phyloP scores from a whole-genome alignment of 1,284 basidiomycete genomes.

The Sanghuangporus baumii region DNA sequence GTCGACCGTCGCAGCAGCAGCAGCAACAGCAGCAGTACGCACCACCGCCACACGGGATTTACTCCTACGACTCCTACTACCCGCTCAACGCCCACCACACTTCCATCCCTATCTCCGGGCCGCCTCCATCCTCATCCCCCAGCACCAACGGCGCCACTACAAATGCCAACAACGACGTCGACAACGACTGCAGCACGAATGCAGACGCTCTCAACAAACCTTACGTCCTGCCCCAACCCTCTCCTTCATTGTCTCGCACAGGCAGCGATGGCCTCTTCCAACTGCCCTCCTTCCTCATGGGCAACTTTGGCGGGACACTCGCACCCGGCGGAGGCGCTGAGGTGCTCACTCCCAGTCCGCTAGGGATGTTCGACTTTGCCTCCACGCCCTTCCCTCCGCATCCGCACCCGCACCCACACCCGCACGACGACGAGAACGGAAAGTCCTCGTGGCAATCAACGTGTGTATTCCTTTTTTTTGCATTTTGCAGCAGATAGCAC shows the following conservation, averaged over 20 bases:
- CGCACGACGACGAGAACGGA: neutral
- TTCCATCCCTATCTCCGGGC: neutral
- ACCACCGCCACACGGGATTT: neutral
- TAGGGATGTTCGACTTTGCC: conserved; percentile 28
- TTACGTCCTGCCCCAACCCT: neutral
- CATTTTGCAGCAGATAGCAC: no score
- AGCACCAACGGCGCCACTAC: neutral
- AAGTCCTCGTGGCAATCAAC: conserved; percentile 6
- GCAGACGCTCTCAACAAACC: neutral
- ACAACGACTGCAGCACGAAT: neutral
- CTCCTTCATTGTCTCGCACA: neutral
- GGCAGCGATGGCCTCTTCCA: conserved; percentile 39
- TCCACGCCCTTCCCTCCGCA: conserved; percentile 26
- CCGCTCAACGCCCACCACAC: neutral
- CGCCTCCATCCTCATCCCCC: neutral
- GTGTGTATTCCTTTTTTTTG: neutral
- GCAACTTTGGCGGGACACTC: conserved; percentile 43
- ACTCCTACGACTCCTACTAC: neutral
- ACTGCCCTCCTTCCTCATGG: conserved; percentile 57
- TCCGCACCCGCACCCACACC: neutral
- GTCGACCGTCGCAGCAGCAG: neutral
- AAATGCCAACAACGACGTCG: neutral
- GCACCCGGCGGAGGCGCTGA: conserved; percentile 70
- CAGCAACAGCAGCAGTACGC: neutral
- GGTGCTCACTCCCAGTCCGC: conserved; percentile 37